Evolutionary conservation across 2,329 filamentous ascomycete genomes (phyloP).

Genomic region (Fusarium buharicum): DNA sequence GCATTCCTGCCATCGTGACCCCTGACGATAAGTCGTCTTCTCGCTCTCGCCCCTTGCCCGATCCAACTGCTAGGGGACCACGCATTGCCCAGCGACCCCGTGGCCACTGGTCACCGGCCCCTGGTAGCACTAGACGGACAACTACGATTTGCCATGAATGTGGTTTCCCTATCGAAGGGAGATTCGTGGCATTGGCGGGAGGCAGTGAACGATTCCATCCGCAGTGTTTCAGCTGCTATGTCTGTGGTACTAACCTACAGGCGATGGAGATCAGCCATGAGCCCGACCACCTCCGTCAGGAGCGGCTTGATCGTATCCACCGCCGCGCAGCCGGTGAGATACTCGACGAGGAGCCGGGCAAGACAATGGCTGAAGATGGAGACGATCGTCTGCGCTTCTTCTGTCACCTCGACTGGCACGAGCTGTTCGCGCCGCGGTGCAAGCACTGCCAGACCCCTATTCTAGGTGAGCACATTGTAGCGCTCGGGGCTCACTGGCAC

Average conservation of each 20-base stretch:
- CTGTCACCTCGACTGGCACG: conserved; percentile 99
- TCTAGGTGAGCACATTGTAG: conserved; percentile 91
- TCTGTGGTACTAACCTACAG: conserved; percentile 88
- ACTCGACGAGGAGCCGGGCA: conserved; percentile 69
- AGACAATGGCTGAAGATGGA: conserved; percentile 75
- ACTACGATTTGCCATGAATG: conserved; percentile 88
- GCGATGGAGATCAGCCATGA: conserved; percentile 97
- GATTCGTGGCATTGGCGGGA: conserved; percentile 85
- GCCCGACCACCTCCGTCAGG: conserved; percentile 75
- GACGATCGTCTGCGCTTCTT: conserved; percentile 85
- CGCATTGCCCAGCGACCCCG: conserved; percentile 55
- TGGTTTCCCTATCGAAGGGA: conserved; percentile 83
- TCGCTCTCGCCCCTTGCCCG: conserved; percentile 55
- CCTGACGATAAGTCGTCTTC: conserved; percentile 53
- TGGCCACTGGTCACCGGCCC: conserved; percentile 70
- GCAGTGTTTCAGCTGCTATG: conserved; percentile 89
- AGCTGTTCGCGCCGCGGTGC: conserved; percentile 90
- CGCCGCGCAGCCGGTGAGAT: conserved; percentile 68
- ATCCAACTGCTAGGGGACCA: conserved; percentile 52
- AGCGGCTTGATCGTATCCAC: conserved; percentile 78
- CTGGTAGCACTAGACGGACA: conserved; percentile 58
- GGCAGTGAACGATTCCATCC: conserved; percentile 84
- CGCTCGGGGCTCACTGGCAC: conserved; percentile 95
- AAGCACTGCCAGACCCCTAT: conserved; percentile 97
- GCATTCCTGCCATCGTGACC: conserved; percentile 59